A percentile compares a stretch with the other conserved stretches of the same genome.
phyloP scores from a whole-genome alignment of 228 moss, liverwort and hornwort species.

The Sphagnum magellanicum region DNA sequence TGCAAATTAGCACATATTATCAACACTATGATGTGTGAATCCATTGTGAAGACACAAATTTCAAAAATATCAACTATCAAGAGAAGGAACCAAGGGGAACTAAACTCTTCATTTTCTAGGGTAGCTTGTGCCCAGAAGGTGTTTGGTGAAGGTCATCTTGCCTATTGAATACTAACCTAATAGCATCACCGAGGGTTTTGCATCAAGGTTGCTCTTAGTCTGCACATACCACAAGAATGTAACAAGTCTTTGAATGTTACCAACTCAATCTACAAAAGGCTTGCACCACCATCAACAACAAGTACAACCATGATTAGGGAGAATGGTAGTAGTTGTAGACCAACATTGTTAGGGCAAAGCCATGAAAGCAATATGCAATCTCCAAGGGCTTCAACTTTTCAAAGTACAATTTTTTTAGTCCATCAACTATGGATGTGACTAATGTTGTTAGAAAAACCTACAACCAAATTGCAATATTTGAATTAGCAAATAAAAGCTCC shows the following conservation, averaged over 20 bases:
- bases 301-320: too few relatives aligned
- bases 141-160: too few relatives aligned
- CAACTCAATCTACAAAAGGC: too few relatives aligned
- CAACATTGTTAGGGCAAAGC: conserved; percentile 35
- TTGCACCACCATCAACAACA: too few relatives aligned
- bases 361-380: conserved; percentile 34
- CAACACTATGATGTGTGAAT: too few relatives aligned
- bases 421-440: conserved; percentile 49
- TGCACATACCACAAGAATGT: conserved; percentile 4
- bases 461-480: background rate
- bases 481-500: too few relatives aligned
- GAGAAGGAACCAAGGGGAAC: too few relatives aligned
- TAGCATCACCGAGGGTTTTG: background rate
- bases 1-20: too few relatives aligned
- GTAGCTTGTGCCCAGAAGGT: too few relatives aligned
- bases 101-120: too few relatives aligned
- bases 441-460: conserved; percentile 25
- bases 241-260: background rate
- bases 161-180: too few relatives aligned
- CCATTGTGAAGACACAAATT: background rate
- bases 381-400: conserved; percentile 51
- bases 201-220: conserved; percentile 52
- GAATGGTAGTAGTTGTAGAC: conserved; percentile 2
- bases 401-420: conserved; percentile 42
- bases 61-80: too few relatives aligned